phyloP scores from a whole-genome alignment of 768 basidiomycete species.

The Russula sp. region DNA sequence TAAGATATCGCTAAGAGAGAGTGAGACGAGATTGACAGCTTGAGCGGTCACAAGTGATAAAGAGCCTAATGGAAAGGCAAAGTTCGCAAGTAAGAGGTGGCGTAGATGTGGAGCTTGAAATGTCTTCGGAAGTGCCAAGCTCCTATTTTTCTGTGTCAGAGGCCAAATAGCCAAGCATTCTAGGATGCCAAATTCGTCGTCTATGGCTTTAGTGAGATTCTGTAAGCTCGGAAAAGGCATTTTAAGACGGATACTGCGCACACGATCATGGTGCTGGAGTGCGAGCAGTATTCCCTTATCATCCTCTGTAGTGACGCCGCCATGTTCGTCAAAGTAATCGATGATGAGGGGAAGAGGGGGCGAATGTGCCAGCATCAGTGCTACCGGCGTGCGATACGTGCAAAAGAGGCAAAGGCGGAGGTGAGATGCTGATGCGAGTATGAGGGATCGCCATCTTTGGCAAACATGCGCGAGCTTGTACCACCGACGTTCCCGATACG shows the following conservation, averaged over 20 bases:
- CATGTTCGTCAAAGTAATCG: too few species aligned
- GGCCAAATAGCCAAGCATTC: neutral
- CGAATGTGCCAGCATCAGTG: neutral
- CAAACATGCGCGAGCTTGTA: neutral
- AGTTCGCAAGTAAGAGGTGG: neutral
- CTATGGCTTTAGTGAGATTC: neutral
- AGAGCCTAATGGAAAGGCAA: neutral
- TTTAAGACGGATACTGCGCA: neutral
- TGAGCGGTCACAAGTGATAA: neutral
- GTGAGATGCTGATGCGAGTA: neutral
- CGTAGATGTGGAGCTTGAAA: neutral
- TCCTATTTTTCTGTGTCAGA: neutral
- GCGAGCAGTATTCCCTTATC: neutral
- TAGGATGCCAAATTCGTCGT: neutral
- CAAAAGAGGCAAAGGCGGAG: neutral
- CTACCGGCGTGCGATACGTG: neutral
- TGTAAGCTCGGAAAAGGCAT: neutral
- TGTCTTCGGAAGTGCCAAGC: neutral
- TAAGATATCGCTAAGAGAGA: neutral
- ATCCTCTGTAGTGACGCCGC: neutral
- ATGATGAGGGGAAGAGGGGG: neutral
- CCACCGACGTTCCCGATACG: neutral
- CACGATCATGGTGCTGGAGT: neutral
- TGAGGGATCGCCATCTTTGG: neutral
- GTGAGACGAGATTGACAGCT: neutral